Conservation (phyloP, 1,284 basidiomycete genomes). For the Ustanciosporium gigantosporum region DNA sequence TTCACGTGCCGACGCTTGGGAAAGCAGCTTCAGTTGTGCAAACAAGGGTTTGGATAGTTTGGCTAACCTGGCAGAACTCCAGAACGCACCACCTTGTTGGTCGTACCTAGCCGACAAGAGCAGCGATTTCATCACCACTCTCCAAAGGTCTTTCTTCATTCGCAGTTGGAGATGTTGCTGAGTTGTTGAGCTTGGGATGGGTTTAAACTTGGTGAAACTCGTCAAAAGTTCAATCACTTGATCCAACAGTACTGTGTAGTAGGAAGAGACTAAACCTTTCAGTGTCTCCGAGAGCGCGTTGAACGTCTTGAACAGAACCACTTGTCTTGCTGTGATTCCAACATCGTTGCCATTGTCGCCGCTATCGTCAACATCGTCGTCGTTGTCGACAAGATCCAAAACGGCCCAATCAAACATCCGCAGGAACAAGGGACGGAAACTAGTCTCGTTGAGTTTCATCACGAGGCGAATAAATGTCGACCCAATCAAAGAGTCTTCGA, state of each 20-base stretch:
- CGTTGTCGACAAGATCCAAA: conserved; percentile 65
- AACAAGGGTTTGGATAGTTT: conserved; percentile 69
- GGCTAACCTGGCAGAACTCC: conserved; percentile 78
- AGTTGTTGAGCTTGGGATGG: conserved; percentile 65
- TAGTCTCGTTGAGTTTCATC: conserved; percentile 87
- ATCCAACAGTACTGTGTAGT: conserved; percentile 67
- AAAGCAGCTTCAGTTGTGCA: conserved; percentile 66
- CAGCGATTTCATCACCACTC: conserved; percentile 69
- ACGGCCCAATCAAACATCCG: conserved; percentile 95
- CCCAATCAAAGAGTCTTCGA: conserved; percentile 65
- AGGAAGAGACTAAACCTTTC: conserved; percentile 45
- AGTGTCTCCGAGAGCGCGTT: conserved; percentile 47
- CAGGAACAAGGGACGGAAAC: conserved; percentile 90
- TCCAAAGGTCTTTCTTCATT: conserved; percentile 67
- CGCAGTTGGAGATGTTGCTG: conserved; percentile 16
- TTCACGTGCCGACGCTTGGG: background rate
- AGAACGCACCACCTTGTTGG: conserved; percentile 85
- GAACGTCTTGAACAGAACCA: conserved; percentile 52
- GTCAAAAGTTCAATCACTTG: conserved; percentile 72
- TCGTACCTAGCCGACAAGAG: conserved; percentile 76
- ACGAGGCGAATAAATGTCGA: conserved; percentile 83
- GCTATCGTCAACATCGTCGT: conserved; percentile 14
- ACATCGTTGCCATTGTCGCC: too few relatives aligned
- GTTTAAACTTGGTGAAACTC: conserved; percentile 63
- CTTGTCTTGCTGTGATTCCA: conserved; percentile 46